These are phyloP conservation scores for Psidium friedrichsthalianum DNA, from an alignment of 345 rosid species.

Conservation along the genomic window DNA sequence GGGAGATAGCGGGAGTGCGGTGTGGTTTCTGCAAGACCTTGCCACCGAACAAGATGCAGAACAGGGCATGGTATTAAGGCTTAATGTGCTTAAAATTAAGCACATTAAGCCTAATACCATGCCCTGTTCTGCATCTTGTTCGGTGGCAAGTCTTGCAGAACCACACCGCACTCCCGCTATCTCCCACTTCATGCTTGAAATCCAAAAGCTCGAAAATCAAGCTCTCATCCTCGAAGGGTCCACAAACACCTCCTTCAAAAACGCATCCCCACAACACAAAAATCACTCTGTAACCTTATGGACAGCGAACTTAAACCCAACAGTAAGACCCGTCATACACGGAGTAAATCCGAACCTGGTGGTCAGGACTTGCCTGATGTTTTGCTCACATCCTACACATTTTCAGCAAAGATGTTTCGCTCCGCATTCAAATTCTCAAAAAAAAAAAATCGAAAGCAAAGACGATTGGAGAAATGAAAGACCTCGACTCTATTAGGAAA, in stretches of 20 bases:
- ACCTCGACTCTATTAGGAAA: slow-evolving; percentile 60
- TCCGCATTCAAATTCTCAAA: background rate
- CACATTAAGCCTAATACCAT: slow-evolving; percentile 22
- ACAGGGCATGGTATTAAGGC: slow-evolving; percentile 34
- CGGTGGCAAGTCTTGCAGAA: slow-evolving; percentile 61
- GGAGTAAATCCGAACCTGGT: slow-evolving; percentile 33
- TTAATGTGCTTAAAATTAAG: background rate
- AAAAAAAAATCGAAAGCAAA: background rate
- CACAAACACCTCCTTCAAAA: slow-evolving; percentile 58
- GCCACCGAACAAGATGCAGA: slow-evolving; percentile 64
- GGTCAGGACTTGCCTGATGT: slow-evolving; percentile 58
- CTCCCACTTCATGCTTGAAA: slow-evolving; percentile 50
- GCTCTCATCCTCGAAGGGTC: slow-evolving; percentile 86
- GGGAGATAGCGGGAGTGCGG: slow-evolving; percentile 46
- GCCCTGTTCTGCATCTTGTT: slow-evolving; percentile 62
- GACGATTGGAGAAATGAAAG: background rate
- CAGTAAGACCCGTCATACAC: too few species aligned
- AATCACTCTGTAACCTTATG: background rate
- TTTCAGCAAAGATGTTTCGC: background rate
- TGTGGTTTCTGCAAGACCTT: slow-evolving; percentile 75
- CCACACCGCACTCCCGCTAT: slow-evolving; percentile 58
- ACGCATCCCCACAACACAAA: background rate
- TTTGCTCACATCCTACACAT: slow-evolving; percentile 57
- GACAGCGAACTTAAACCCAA: background rate
- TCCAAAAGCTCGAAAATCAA: slow-evolving; percentile 75